phyloP scores from a whole-genome alignment of 345 rosid species.

The Theobroma cacao region DNA sequence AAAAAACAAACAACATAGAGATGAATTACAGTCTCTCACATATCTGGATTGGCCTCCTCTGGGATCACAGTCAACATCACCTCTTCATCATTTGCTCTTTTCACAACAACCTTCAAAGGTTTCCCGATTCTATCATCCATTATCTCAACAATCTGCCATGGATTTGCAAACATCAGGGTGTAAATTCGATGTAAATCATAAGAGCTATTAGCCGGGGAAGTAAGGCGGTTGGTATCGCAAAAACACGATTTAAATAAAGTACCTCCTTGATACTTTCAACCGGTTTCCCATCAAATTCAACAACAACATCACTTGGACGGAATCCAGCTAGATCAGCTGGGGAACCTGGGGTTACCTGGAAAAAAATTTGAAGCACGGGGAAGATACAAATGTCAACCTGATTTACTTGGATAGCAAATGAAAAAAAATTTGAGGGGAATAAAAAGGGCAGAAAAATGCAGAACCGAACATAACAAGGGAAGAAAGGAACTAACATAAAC shows the following conservation, averaged over 20 bases:
- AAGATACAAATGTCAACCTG: neutral
- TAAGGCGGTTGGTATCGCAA: neutral
- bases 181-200: neutral
- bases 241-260: neutral
- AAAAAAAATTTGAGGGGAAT: neutral
- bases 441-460: neutral
- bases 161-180: neutral
- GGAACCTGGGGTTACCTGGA: conserved; percentile 84
- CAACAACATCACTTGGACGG: conserved; percentile 76
- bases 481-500: conserved; percentile 6
- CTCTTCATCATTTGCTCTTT: conserved; percentile 48
- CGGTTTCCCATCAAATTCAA: conserved; percentile 70
- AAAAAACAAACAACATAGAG: neutral
- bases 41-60: conserved; percentile 72
- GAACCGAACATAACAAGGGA: neutral
- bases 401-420: neutral
- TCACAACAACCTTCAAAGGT: conserved; percentile 52
- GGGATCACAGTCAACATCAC: conserved; percentile 59
- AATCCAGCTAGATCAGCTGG: conserved; percentile 89
- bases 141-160: conserved; percentile 59
- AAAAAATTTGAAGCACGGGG: neutral
- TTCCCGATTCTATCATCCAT: conserved; percentile 66
- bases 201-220: too few relatives aligned
- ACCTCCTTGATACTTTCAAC: conserved; percentile 80
- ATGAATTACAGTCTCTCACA: conserved; percentile 21